These are phyloP conservation scores for Davidsoniella eucalypti DNA, from an alignment of 2,329 filamentous ascomycete genomes.

Conservation along the genomic window DNA sequence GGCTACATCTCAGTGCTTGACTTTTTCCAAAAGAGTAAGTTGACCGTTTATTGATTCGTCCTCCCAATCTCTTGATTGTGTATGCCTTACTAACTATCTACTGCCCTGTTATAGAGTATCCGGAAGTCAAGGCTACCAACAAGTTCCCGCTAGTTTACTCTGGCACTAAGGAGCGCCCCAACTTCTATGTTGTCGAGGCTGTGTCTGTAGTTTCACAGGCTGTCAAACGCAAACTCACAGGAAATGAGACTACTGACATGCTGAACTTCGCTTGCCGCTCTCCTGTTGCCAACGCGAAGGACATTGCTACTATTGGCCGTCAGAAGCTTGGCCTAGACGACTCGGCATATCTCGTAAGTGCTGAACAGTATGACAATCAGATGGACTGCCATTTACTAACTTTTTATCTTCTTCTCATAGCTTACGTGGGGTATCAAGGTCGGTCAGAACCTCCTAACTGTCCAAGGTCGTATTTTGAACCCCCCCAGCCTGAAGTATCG, in stretches of 20 bases:
- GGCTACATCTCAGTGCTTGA: constrained; percentile 25
- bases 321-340: constrained; percentile 39
- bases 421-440: constrained; percentile 46
- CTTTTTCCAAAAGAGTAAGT: constrained; percentile 29
- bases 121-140: constrained; percentile 17
- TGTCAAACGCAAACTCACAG: constrained; percentile 37
- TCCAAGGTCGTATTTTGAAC: constrained; percentile 51
- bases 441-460: constrained; percentile 46
- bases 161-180: constrained; percentile 38
- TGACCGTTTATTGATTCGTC: neutral
- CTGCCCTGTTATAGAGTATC: constrained; percentile 21
- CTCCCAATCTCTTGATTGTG: neutral
- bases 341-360: constrained; percentile 24
- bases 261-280: constrained; percentile 53
- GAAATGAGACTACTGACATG: constrained; percentile 50
- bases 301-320: constrained; percentile 43
- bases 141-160: constrained; percentile 49
- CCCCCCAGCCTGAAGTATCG: constrained; percentile 46
- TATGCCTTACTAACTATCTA: neutral
- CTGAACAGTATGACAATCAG: constrained; percentile 13
- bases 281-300: constrained; percentile 49
- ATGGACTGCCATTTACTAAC: neutral
- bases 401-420: constrained; percentile 5
- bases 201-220: constrained; percentile 47
- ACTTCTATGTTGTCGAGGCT: constrained; percentile 50